Percentiles rank a stretch among this genome's conserved stretches.
Evolutionary conservation across 2,329 filamentous ascomycete genomes (phyloP).

Genomic region (Xylaria hypoxylon): DNA sequence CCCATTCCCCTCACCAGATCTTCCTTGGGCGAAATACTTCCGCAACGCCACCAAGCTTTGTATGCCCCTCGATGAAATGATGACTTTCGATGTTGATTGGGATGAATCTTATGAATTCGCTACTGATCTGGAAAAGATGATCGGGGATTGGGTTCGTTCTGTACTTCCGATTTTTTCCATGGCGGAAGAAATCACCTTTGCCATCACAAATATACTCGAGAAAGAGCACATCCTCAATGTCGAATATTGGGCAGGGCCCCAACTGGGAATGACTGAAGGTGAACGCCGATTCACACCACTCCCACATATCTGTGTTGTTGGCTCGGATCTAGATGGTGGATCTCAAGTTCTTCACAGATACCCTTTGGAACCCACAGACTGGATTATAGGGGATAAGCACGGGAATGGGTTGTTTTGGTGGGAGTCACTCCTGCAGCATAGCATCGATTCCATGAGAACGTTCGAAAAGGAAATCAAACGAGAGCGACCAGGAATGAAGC

Average conservation of each 20-base stretch:
- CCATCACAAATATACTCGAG: neutral
- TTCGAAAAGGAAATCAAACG: neutral
- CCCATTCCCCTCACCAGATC: neutral
- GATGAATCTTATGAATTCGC: too few species aligned
- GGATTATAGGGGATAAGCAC: neutral
- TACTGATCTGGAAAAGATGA: too few species aligned
- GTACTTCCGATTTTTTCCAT: neutral
- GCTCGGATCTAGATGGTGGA: neutral
- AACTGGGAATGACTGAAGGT: neutral
- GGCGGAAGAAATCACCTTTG: neutral
- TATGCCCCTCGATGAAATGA: neutral
- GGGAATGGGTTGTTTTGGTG: neutral
- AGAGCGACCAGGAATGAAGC: neutral
- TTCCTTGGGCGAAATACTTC: neutral
- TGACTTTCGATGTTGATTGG: neutral
- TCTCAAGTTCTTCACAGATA: neutral
- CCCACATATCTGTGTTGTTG: neutral
- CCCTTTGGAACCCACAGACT: neutral
- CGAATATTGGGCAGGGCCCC: too few species aligned
- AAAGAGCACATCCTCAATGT: too few species aligned
- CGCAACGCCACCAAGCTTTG: slow-evolving; percentile 1
- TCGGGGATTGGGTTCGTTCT: neutral
- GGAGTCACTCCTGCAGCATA: neutral
- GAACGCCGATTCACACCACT: neutral
- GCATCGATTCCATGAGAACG: neutral